These are phyloP conservation scores for Suillus decipiens DNA, from an alignment of 768 basidiomycete species.

Conservation along the genomic window DNA sequence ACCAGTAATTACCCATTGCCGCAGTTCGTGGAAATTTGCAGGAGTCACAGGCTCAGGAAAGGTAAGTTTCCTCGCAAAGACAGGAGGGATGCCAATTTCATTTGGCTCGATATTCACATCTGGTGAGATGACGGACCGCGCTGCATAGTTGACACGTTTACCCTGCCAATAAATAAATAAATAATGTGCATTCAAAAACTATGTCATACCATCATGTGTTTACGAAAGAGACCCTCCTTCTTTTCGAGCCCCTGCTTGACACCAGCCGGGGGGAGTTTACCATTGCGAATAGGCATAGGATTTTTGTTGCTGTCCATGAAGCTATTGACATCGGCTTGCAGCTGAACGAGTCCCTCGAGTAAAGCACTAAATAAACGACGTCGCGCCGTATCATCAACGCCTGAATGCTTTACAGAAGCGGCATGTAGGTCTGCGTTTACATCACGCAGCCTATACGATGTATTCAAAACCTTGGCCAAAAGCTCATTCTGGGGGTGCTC, in stretches of 20 bases:
- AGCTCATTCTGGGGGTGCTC: slow-evolving; percentile 97
- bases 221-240: slow-evolving; percentile 97
- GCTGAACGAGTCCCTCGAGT: slow-evolving; percentile 80
- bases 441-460: slow-evolving; percentile 79
- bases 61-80: slow-evolving; percentile 95
- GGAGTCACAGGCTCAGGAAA: slow-evolving; percentile 97
- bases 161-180: slow-evolving; percentile 55
- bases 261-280: slow-evolving; percentile 88
- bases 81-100: slow-evolving; percentile 97
- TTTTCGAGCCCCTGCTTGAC: slow-evolving; percentile 98
- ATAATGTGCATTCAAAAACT: background rate
- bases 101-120: slow-evolving; percentile 99
- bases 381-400: slow-evolving; percentile 50
- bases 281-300: slow-evolving; percentile 79
- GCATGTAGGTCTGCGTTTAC: slow-evolving; percentile 65
- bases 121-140: slow-evolving; percentile 99
- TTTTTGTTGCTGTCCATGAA: slow-evolving; percentile 98
- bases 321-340: slow-evolving; percentile 94
- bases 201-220: slow-evolving; percentile 93
- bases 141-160: slow-evolving; percentile 98
- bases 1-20: slow-evolving; percentile 89
- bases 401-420: slow-evolving; percentile 59
- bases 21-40: slow-evolving; percentile 84
- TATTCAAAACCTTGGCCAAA: slow-evolving; percentile 75
- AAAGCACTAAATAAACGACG: slow-evolving; percentile 65